Conservation (phyloP, 1,284 basidiomycete species). For the Thelephora terrestris region DNA sequence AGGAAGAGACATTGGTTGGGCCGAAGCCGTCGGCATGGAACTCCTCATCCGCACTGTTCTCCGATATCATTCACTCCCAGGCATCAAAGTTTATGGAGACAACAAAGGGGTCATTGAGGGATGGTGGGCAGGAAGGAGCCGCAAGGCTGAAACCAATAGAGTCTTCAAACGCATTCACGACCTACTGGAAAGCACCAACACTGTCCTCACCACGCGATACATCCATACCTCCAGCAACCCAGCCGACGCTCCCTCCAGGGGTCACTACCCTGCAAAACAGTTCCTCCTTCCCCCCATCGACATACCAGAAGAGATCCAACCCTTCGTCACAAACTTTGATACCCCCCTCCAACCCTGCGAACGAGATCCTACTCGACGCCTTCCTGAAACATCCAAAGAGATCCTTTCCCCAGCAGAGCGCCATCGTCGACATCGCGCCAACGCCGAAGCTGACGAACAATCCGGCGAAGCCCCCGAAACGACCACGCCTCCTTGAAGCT, state of each 20-base stretch:
- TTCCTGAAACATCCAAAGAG: neutral
- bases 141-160: conserved; percentile 13
- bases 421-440: neutral
- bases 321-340: conserved; percentile 23
- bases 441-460: neutral
- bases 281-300: conserved; percentile 24
- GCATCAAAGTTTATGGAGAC: conserved; percentile 17
- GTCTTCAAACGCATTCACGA: conserved; percentile 17
- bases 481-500: neutral
- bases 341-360: neutral
- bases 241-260: conserved; percentile 30
- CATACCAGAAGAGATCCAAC: conserved; percentile 17
- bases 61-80: neutral
- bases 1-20: conserved; percentile 16
- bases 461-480: neutral
- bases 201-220: conserved; percentile 12
- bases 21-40: conserved; percentile 25
- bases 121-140: conserved; percentile 16
- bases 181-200: neutral
- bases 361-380: neutral
- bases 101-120: conserved; percentile 20
- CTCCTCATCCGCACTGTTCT: conserved; percentile 21
- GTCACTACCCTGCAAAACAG: conserved; percentile 16
- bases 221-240: conserved; percentile 24
- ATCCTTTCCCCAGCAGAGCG: neutral